Evolutionary conservation across 768 basidiomycete genomes (phyloP).

Genomic region (Boletus speciosus): DNA sequence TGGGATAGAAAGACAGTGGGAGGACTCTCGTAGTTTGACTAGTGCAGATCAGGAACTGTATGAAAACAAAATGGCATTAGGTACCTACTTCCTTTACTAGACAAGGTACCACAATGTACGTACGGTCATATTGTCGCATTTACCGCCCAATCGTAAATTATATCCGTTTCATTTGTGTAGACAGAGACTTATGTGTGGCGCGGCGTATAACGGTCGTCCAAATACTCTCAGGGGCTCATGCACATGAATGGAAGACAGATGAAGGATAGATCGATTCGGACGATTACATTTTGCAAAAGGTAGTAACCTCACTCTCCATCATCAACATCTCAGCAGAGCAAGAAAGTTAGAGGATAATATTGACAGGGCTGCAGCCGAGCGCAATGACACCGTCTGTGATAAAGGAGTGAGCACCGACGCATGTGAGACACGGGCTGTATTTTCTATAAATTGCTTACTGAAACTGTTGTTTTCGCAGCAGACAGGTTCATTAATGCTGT

Average conservation of each 20-base stretch:
- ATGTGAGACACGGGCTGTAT: not conserved
- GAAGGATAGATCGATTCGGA: not conserved
- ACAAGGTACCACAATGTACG: not conserved
- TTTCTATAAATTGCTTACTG: constrained; percentile 1
- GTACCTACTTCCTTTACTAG: not conserved
- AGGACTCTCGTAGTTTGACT: too few species aligned
- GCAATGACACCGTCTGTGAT: not conserved
- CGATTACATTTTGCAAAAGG: not conserved
- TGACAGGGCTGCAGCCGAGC: not conserved
- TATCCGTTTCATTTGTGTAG: not conserved
- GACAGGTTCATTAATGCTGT: not conserved
- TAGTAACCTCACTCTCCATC: not conserved
- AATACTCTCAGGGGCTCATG: not conserved
- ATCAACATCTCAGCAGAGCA: not conserved
- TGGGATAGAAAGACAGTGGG: not conserved
- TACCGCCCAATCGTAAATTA: too few species aligned
- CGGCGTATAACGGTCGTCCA: not conserved
- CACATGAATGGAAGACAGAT: not conserved
- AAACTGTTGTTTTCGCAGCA: not conserved
- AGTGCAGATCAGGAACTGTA: not conserved
- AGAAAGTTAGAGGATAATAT: not conserved
- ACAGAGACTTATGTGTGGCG: not conserved
- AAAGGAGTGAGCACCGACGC: not conserved
- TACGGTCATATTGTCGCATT: too few species aligned
- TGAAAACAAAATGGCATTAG: not conserved